A percentile compares a stretch with the other conserved stretches of the same genome.
These are phyloP conservation scores for Conticribra weissflogii DNA, from an alignment of 108 stramenopile genomes.

Conservation along the genomic window DNA sequence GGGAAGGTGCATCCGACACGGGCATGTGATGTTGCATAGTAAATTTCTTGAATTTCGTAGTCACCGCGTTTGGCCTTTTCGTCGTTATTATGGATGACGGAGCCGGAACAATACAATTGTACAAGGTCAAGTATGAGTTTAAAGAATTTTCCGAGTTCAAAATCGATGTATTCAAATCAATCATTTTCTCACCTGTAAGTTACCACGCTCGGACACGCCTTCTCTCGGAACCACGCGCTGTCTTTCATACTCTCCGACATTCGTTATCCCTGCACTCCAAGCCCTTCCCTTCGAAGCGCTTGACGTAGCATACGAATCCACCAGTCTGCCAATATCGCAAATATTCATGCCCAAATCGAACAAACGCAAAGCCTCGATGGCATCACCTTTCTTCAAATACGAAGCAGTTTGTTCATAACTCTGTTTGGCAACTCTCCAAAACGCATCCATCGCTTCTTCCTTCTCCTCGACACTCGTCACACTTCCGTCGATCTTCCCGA, in stretches of 20 bases:
- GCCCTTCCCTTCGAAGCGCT: constrained; percentile 10
- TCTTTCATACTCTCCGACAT: constrained; percentile 20
- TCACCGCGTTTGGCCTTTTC: neutral
- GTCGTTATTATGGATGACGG: neutral
- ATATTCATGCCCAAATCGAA: constrained; percentile 17
- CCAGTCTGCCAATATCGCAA: constrained; percentile 25
- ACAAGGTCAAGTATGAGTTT: neutral
- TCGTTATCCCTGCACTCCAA: constrained; percentile 22
- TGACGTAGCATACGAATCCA: constrained; percentile 13
- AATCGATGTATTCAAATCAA: neutral
- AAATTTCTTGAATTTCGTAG: constrained; percentile 15
- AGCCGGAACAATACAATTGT: neutral
- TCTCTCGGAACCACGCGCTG: constrained; percentile 1
- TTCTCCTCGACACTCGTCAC: too few relatives aligned
- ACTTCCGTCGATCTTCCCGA: neutral
- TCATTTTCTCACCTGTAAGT: constrained; percentile 1
- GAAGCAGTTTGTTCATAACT: constrained; percentile 11
- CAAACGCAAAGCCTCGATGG: constrained; percentile 9
- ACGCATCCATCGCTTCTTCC: neutral
- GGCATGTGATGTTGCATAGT: constrained; percentile 23
- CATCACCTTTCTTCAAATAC: constrained; percentile 7
- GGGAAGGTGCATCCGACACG: constrained; percentile 10
- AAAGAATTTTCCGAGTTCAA: neutral
- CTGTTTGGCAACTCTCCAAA: constrained; percentile 24
- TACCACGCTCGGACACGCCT: constrained; percentile 1